A percentile compares a stretch with the other conserved stretches of the same genome.
Conservation (phyloP, 192 early-diverging fungal genomes). For the Rhizophagus clarus region DNA sequence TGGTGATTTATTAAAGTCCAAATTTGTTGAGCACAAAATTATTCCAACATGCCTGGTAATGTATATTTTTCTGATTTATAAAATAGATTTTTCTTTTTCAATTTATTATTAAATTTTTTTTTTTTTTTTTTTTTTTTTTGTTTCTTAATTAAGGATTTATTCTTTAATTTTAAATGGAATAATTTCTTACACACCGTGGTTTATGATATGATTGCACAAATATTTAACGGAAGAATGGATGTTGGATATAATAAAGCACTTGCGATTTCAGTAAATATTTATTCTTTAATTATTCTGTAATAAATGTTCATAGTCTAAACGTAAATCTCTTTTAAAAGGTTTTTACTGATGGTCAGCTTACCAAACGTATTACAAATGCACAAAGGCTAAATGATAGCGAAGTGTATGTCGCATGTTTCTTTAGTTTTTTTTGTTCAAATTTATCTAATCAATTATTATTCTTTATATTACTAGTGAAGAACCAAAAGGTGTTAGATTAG, state of each 20-base stretch:
- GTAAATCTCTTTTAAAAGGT: constrained; percentile 43
- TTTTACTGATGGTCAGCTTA: constrained; percentile 86
- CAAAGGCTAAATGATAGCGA: constrained; percentile 82
- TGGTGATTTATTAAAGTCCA: constrained; percentile 73
- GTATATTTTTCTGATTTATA: not conserved
- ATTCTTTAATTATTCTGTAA: not conserved
- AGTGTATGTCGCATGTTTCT: constrained; percentile 52
- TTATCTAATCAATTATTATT: not conserved
- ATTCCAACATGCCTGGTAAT: constrained; percentile 59
- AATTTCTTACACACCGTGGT: constrained; percentile 99
- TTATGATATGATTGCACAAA: constrained; percentile 98
- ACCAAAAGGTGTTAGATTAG: constrained; percentile 88
- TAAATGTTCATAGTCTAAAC: not conserved
- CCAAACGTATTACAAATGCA: constrained; percentile 80
- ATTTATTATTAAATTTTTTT: not conserved
- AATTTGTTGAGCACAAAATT: constrained; percentile 66
- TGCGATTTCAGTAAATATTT: constrained; percentile 30
- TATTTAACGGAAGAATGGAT: constrained; percentile 89
- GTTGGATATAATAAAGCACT: constrained; percentile 38
- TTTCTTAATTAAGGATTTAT: constrained; percentile 60
- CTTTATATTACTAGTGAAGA: constrained; percentile 51
- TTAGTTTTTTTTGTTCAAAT: not conserved
- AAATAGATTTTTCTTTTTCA: not conserved
- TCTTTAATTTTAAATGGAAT: constrained; percentile 96
- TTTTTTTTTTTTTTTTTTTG: not conserved